These are phyloP conservation scores for Amyloporia xantha DNA, from an alignment of 768 basidiomycete species.

Conservation along the genomic window DNA sequence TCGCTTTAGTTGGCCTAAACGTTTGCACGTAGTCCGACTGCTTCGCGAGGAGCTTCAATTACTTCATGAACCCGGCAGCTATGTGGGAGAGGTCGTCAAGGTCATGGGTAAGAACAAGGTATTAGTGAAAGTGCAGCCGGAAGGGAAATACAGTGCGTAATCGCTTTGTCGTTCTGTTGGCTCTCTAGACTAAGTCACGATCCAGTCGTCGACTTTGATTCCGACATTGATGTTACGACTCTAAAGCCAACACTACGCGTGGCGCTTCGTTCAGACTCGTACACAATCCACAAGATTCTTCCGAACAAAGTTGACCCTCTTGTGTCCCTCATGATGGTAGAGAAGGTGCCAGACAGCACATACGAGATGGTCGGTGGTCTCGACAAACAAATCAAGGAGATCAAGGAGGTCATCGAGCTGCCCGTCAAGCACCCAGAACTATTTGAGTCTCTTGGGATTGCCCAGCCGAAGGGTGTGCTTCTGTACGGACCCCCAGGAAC, in stretches of 20 bases:
- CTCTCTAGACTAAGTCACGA: neutral
- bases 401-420: slow-evolving; percentile 97
- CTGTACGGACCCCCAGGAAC: slow-evolving; percentile 96
- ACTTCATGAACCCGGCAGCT: slow-evolving; percentile 91
- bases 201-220: slow-evolving; percentile 88
- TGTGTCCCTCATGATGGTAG: slow-evolving; percentile 99
- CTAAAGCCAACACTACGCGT: slow-evolving; percentile 87
- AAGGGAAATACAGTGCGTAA: slow-evolving; percentile 95
- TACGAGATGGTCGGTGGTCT: slow-evolving; percentile 99
- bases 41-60: slow-evolving; percentile 89
- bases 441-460: slow-evolving; percentile 93
- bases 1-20: neutral
- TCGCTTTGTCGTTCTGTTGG: neutral
- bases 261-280: slow-evolving; percentile 92
- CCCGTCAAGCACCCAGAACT: slow-evolving; percentile 97
- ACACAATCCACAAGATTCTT: slow-evolving; percentile 93
- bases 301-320: slow-evolving; percentile 98
- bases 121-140: slow-evolving; percentile 95
- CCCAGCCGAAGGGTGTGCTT: slow-evolving; percentile 93
- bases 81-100: slow-evolving; percentile 97
- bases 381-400: slow-evolving; percentile 97
- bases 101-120: slow-evolving; percentile 99
- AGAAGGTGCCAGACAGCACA: slow-evolving; percentile 98
- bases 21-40: slow-evolving; percentile 56
- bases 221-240: slow-evolving; percentile 72